Conservation (phyloP, 371 early-diverging fungal genomes). For the Mucor plumbeus region DNA sequence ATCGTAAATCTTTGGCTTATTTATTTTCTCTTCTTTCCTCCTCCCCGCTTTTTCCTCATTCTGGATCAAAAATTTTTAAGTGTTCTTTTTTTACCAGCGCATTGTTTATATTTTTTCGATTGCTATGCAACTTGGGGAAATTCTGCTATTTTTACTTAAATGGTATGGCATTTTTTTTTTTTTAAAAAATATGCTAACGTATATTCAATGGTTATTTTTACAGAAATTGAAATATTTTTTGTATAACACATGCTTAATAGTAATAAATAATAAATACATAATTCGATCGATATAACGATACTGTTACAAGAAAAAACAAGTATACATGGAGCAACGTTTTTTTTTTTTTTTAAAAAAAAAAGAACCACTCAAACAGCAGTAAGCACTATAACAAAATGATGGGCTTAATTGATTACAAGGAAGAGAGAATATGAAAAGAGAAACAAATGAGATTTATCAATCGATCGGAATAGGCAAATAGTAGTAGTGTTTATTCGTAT, state of each 20-base stretch:
- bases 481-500: too few species aligned
- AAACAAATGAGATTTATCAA: constrained; percentile 1
- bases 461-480: background rate
- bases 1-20: background rate
- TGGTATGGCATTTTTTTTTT: background rate
- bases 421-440: background rate
- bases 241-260: too few species aligned
- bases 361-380: background rate
- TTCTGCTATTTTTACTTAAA: background rate
- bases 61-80: background rate
- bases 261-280: background rate
- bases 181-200: too few species aligned
- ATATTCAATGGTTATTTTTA: background rate
- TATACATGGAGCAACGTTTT: background rate
- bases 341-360: background rate
- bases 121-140: background rate
- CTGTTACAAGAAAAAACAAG: background rate
- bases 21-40: background rate
- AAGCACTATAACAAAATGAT: background rate
- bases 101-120: background rate
- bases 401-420: background rate
- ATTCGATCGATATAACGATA: background rate
- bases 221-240: background rate
- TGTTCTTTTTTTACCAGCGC: background rate
- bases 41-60: background rate